Base-by-base conservation (phyloP, 306 rosid species). In the Corylus avellana region DNA sequence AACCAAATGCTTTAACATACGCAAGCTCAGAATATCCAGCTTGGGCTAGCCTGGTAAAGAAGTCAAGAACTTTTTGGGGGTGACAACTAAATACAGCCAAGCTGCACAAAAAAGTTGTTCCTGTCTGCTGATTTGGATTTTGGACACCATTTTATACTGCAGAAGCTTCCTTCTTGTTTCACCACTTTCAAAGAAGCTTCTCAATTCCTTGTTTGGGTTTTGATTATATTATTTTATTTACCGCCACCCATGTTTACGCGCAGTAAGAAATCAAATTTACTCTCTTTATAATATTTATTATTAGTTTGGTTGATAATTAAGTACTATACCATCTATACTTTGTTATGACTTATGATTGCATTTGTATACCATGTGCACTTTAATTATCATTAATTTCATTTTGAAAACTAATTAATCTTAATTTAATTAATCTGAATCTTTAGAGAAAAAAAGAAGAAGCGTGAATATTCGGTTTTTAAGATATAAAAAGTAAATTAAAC, bases 11-110 rank as follows among this genome's bases (percentile, higher is more conserved):
- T 67, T 42, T 37, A 67, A 88, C 58, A 67, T 73, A 53, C 78
- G 70, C 78, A 48, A 49, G 1, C 53, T 7, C 69, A 80, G 67
- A 22, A 3, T 48, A 51, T 35, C 35, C 61, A 67, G 61, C 27
- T 72, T 11, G 0, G 49, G 3, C 16, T 75, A 75, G 2, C 35
- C 4, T 42, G 51, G 72, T 39, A 44, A 42, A 42, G 8, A 17
- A 39, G 47, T 69, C 2, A 7, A 20, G 63, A 79, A 46, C 46
- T 51, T 79, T 32, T 32, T 44, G 2, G 16, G 18, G 10, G 77
- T 75, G 87, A 89, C 92, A 89, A 85, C 81, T 77, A 70, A 86
- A 83, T 83, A 84, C 92, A 89, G 83, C 92, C 79, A 75, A 77
- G 77, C 67, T 68, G 84, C 88, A 55, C 90, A 75, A 39, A 70